Base-by-base conservation (phyloP, 2,329 filamentous ascomycete genomes). In the Tolypocladium cylindrosporum region DNA sequence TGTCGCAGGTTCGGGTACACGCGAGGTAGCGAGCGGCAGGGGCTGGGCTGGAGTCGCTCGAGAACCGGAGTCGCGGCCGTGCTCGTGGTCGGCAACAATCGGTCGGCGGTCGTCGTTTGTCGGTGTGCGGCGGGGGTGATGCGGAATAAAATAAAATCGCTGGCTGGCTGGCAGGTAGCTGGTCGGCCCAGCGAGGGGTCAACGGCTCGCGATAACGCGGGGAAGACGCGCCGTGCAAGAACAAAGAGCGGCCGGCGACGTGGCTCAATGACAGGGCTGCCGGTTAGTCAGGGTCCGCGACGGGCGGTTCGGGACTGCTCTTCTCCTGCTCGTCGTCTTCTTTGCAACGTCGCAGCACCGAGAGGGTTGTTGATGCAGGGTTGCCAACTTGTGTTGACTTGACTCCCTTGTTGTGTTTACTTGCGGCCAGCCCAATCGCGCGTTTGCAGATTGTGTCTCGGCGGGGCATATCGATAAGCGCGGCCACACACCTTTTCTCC, bases 401-500 rank as follows among this genome's bases (percentile, higher is more conserved):
- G 53, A n/a, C 37, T 21, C 21, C 53, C 21, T 50, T 54, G 54
- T 54, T 59, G 51, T 59, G 55, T 59, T 59, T 59, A 59, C 55
- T 56, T 39, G 50, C 45, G 27, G 14, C 43, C 55, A 37, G 14
- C 43, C 55, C 55, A 57, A 36, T 55, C n/a, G 42, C 42, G 40
- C 21, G 54, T 39, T 41, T 40, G 8, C 51, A 5, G 43, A 14
- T 16, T 37, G 42, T 40, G 31, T 55, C 50, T 36, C 21, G 13
- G 60, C 58, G 56, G 60, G 58, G 60, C 56, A 58, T 61, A 63
- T 63, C 61, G 61, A 63, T 60, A 61, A 60, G 55, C 36, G 21
- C 27, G 48, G 9, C 48, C 31, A 21, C 19, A 31, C 48, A 36
- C 48, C 4, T 52, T 55, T 5, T 48, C 53, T 36, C 16, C 57